These are phyloP conservation scores for Acrodontium crateriforme DNA, from an alignment of 2,329 filamentous ascomycete species.

Conservation along the genomic window DNA sequence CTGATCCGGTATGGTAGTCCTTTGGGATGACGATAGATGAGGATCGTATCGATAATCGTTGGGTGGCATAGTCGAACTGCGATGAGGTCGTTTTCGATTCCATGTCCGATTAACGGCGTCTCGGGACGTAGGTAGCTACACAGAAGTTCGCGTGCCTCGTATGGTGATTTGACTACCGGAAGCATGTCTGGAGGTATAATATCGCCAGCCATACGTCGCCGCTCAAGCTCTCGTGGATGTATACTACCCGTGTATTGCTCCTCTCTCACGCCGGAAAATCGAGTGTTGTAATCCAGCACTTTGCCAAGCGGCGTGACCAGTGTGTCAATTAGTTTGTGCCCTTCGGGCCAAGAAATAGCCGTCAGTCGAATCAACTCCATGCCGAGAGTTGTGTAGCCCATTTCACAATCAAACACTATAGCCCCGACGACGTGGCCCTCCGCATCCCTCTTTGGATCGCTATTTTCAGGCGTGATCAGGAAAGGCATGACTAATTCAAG, in stretches of 20 bases:
- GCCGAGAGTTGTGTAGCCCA: conserved; percentile 85
- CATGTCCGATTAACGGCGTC: conserved; percentile 83
- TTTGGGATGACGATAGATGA: conserved; percentile 65
- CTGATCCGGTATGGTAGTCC: conserved; percentile 67
- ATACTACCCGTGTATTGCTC: conserved; percentile 61
- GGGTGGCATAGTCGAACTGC: conserved; percentile 72
- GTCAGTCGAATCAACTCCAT: conserved; percentile 84
- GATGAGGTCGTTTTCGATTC: conserved; percentile 91
- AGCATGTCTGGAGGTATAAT: conserved; percentile 28
- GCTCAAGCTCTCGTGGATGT: conserved; percentile 34
- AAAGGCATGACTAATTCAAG: conserved; percentile 72
- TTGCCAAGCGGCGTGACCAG: conserved; percentile 74
- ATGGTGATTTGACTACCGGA: conserved; percentile 62
- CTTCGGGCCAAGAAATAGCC: conserved; percentile 72
- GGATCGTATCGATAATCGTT: conserved; percentile 68
- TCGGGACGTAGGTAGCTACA: conserved; percentile 60
- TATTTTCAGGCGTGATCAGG: conserved; percentile 57
- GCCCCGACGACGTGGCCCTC: conserved; percentile 34
- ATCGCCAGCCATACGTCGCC: conserved; percentile 3
- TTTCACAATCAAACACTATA: conserved; percentile 89
- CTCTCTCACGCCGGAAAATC: conserved; percentile 74
- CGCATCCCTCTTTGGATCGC: conserved; percentile 29
- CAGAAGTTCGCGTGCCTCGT: conserved; percentile 60
- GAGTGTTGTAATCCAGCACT: conserved; percentile 78
- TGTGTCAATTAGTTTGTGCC: conserved; percentile 63